These are phyloP conservation scores for Tylopilus rubrobrunneus DNA, from an alignment of 768 basidiomycete genomes.

Conservation along the genomic window DNA sequence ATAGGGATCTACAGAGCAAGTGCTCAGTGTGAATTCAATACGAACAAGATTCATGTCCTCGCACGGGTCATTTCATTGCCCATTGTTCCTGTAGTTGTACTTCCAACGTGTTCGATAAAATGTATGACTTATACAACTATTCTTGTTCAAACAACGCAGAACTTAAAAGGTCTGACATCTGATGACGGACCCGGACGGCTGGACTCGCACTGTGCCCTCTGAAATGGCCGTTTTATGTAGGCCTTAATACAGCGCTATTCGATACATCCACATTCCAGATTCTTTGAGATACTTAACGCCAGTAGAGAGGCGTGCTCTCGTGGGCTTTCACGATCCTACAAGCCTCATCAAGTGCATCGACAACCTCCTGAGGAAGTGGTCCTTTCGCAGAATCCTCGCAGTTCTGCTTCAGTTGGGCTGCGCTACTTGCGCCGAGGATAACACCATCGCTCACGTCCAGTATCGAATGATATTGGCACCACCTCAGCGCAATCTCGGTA, in stretches of 20 bases:
- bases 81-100: no score
- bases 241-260: background rate
- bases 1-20: background rate
- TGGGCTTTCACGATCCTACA: constrained; percentile 36
- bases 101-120: no score
- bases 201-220: no score
- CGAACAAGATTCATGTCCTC: no score
- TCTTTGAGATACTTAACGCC: constrained; percentile 23
- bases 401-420: constrained; percentile 42
- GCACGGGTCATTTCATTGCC: no score
- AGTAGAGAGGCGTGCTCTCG: constrained; percentile 35
- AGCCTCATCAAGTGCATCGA: constrained; percentile 49
- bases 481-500: constrained; percentile 56
- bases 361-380: constrained; percentile 49
- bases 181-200: no score
- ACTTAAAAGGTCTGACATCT: no score
- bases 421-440: constrained; percentile 48
- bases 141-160: no score
- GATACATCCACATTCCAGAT: background rate
- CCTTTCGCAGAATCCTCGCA: constrained; percentile 47
- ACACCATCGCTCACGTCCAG: constrained; percentile 42
- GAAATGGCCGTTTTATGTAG: no score
- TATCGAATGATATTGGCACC: constrained; percentile 55
- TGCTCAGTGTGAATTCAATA: no score
- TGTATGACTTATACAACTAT: no score